These are phyloP conservation scores for Trapa bicornis DNA, from an alignment of 345 rosid genomes.

Conservation along the genomic window DNA sequence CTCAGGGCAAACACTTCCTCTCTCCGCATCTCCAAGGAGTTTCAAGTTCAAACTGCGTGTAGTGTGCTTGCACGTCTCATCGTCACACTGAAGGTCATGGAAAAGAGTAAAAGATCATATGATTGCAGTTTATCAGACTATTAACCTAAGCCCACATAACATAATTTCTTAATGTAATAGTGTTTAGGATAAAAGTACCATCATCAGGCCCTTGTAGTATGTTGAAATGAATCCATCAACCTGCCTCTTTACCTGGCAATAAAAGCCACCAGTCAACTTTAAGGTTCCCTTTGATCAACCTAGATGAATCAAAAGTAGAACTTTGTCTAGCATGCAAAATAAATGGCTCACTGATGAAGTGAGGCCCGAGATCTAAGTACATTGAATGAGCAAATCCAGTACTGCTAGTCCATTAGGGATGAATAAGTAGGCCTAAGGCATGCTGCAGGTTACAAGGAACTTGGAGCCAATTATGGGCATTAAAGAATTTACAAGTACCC, in stretches of 20 bases:
- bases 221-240: slow-evolving; percentile 54
- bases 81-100: slow-evolving; percentile 58
- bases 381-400: not conserved
- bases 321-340: not conserved
- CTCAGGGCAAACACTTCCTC: slow-evolving; percentile 94
- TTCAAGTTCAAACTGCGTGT: slow-evolving; percentile 56
- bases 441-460: not conserved
- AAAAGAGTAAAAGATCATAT: not conserved
- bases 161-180: not conserved
- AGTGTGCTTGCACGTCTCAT: slow-evolving; percentile 77
- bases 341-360: not conserved
- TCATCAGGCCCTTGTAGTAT: slow-evolving; percentile 85
- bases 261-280: not conserved
- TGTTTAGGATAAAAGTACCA: slow-evolving; percentile 31
- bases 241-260: slow-evolving; percentile 72
- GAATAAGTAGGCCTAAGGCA: not conserved
- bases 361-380: not conserved
- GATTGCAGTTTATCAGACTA: not conserved
- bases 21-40: slow-evolving; percentile 68
- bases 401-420: not conserved
- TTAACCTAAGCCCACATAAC: too few relatives aligned
- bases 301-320: not conserved
- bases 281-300: not conserved
- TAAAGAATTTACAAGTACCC: not conserved
- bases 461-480: not conserved